Percentiles rank a stretch among this genome's conserved stretches.
phyloP scores from a whole-genome alignment of 352 stramenopile genomes.

The Plasmopara viticola region DNA sequence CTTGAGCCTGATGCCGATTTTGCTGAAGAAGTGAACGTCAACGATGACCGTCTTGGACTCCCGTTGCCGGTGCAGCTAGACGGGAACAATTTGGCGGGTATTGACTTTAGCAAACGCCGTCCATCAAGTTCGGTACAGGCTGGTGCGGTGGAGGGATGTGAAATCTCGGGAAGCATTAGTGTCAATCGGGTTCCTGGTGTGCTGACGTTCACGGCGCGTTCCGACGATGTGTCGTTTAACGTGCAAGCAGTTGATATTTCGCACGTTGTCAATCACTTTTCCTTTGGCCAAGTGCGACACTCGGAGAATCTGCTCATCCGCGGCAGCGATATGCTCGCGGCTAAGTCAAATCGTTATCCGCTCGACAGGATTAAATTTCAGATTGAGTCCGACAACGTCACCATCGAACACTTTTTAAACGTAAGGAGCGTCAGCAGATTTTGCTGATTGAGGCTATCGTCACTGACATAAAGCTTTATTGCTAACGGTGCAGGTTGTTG shows the following conservation, averaged over 20 bases:
- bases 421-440: constrained; percentile 48
- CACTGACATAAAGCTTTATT: constrained; percentile 6
- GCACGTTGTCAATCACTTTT: constrained; percentile 78
- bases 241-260: constrained; percentile 51
- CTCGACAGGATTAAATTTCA: constrained; percentile 52
- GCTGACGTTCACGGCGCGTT: constrained; percentile 59
- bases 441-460: not conserved
- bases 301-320: constrained; percentile 53
- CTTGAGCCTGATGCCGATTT: constrained; percentile 74
- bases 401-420: constrained; percentile 78
- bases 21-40: constrained; percentile 67
- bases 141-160: constrained; percentile 56
- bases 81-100: constrained; percentile 39
- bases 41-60: constrained; percentile 37
- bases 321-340: constrained; percentile 29
- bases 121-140: constrained; percentile 24
- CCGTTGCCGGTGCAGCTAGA: constrained; percentile 51
- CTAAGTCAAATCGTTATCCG: constrained; percentile 53
- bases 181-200: constrained; percentile 73
- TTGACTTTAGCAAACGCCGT: constrained; percentile 46
- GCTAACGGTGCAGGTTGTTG: constrained; percentile 43
- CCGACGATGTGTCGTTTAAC: constrained; percentile 68
- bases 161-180: constrained; percentile 72
- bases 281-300: constrained; percentile 72
- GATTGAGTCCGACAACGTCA: constrained; percentile 61